A percentile compares a stretch with the other conserved stretches of the same genome.
phyloP scores from a whole-genome alignment of 257 asterid genomes.

The Vinca minor region DNA sequence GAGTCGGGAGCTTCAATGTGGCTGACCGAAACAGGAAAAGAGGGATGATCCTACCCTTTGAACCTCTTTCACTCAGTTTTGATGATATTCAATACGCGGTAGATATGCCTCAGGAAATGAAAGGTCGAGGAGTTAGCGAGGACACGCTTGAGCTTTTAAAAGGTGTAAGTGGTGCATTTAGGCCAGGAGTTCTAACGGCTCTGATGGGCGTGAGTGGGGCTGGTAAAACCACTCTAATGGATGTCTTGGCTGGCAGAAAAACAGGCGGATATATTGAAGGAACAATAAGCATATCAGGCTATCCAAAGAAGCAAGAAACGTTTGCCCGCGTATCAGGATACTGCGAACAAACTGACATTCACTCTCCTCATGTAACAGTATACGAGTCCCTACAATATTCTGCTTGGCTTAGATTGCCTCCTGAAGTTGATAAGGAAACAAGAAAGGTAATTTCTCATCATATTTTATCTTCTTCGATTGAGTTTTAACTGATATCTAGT shows the following conservation, averaged over 20 bases:
- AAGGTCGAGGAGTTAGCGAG: constrained; percentile 18
- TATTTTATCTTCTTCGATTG: not conserved
- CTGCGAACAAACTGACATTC: constrained; percentile 25
- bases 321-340: constrained; percentile 24
- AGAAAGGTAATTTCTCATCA: constrained; percentile 12
- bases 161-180: constrained; percentile 24
- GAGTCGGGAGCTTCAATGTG: constrained; percentile 3
- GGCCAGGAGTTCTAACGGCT: constrained; percentile 26
- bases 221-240: constrained; percentile 24
- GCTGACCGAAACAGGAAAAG: constrained; percentile 36
- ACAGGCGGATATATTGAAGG: constrained; percentile 27
- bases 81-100: constrained; percentile 69
- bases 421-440: constrained; percentile 13
- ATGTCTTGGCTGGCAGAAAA: constrained; percentile 22
- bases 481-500: no score
- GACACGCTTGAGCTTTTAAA: constrained; percentile 14
- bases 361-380: constrained; percentile 22
- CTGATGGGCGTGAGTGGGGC: constrained; percentile 25
- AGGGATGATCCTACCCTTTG: constrained; percentile 91
- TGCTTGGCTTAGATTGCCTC: constrained; percentile 21
- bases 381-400: constrained; percentile 20
- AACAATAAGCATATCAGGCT: constrained; percentile 16
- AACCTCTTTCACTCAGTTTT: constrained; percentile 78
- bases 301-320: constrained; percentile 21
- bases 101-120: constrained; percentile 55